Evolutionary conservation across 2,329 filamentous ascomycete species (phyloP).

Genomic region (Pseudogymnoascus sp.): DNA sequence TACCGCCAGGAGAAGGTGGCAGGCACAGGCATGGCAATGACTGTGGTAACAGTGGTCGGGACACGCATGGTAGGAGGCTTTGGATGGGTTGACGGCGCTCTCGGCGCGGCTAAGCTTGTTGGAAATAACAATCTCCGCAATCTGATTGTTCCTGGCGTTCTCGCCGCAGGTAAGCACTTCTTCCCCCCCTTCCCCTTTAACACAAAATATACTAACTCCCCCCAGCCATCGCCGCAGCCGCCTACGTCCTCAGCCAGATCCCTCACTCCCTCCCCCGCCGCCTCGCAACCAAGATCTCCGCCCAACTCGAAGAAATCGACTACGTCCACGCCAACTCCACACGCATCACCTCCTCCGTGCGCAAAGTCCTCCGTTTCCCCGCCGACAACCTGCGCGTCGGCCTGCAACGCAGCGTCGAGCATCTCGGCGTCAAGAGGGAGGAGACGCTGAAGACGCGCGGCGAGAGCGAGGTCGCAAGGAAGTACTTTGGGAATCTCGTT

Average conservation of each 20-base stretch:
- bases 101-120: conserved; percentile 72
- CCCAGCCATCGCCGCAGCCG: conserved; percentile 61
- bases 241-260: conserved; percentile 79
- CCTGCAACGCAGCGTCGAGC: conserved; percentile 76
- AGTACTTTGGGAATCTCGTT: conserved; percentile 84
- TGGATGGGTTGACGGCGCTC: conserved; percentile 80
- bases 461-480: conserved; percentile 79
- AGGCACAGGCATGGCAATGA: conserved; percentile 89
- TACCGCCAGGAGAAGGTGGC: conserved; percentile 92
- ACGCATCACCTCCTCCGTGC: conserved; percentile 77
- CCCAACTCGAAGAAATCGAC: conserved; percentile 72
- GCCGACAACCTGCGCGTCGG: conserved; percentile 78
- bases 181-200: conserved; percentile 3
- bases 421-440: conserved; percentile 67
- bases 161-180: conserved; percentile 62
- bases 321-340: conserved; percentile 84
- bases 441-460: conserved; percentile 72
- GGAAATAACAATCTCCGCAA: conserved; percentile 73
- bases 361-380: conserved; percentile 79
- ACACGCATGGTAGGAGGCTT: conserved; percentile 72
- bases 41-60: conserved; percentile 77
- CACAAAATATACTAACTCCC: conserved; percentile 27
- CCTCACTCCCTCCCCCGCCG: conserved; percentile 81
- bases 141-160: conserved; percentile 70
- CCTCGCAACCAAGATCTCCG: conserved; percentile 74